These are phyloP conservation scores for Thelonectria blattea DNA, from an alignment of 2,329 filamentous ascomycete genomes.

Conservation along the genomic window DNA sequence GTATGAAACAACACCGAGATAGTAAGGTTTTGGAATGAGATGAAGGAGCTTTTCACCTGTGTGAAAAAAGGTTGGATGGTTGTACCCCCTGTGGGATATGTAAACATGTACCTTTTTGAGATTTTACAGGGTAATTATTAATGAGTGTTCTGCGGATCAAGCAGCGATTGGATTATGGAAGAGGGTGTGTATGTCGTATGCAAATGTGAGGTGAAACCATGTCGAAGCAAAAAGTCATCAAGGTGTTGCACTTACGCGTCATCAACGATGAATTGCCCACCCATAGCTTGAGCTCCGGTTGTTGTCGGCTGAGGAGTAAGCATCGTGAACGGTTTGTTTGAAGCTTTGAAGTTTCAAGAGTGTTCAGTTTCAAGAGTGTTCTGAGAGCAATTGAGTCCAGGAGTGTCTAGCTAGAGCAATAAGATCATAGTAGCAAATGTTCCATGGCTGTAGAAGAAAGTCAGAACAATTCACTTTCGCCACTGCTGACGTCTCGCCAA, in stretches of 20 bases:
- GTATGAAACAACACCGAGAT: not conserved
- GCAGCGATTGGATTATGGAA: conserved; percentile 15
- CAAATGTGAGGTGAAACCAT: not conserved
- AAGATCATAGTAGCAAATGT: too few relatives aligned
- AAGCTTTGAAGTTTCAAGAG: not conserved
- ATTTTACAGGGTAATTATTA: conserved; percentile 25
- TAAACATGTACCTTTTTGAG: conserved; percentile 16
- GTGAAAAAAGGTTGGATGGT: conserved; percentile 7
- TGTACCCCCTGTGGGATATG: conserved; percentile 2
- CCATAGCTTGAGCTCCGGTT: not conserved
- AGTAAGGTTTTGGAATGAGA: conserved; percentile 13
- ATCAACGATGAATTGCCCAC: not conserved
- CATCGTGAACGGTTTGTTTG: not conserved
- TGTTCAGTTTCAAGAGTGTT: too few relatives aligned
- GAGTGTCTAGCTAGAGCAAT: too few relatives aligned
- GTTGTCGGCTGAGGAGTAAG: not conserved
- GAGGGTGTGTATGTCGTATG: not conserved
- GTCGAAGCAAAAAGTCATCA: not conserved
- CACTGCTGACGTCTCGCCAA: not conserved
- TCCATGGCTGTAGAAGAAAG: not conserved
- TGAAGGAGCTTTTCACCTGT: conserved; percentile 16
- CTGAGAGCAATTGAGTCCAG: too few relatives aligned
- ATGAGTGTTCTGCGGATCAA: conserved; percentile 12
- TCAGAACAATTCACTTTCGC: not conserved
- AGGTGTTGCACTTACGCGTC: not conserved